Percentiles rank a stretch among this genome's conserved stretches.
Conservation (phyloP, 2,329 filamentous ascomycete species). For the Venturia oleaginea region DNA sequence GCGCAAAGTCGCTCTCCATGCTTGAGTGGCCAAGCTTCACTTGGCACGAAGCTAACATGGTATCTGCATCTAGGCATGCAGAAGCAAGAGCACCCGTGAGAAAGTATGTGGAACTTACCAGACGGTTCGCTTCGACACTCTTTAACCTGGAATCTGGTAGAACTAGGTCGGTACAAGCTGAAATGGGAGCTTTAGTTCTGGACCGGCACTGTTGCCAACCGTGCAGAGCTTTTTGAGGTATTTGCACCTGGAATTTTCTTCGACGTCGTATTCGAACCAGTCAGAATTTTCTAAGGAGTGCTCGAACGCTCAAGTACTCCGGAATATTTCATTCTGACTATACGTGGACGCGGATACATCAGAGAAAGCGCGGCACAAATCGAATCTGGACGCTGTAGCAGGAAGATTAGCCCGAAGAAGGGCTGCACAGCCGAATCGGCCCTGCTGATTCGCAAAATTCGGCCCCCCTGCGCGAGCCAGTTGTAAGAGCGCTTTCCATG, state of each 20-base stretch:
- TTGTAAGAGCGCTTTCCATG: neutral
- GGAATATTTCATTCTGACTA: no score
- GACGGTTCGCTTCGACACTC: neutral
- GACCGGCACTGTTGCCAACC: neutral
- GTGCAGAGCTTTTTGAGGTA: neutral
- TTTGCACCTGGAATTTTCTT: neutral
- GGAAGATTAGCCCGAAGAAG: neutral
- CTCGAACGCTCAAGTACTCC: neutral
- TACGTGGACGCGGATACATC: no score
- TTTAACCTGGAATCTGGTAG: neutral
- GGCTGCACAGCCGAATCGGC: neutral
- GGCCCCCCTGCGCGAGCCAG: neutral
- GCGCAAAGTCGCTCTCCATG: neutral
- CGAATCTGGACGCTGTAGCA: neutral
- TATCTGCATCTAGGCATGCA: neutral
- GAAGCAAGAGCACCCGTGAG: neutral
- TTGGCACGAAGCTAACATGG: neutral
- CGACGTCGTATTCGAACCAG: no score
- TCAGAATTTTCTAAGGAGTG: no score
- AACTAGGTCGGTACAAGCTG: neutral
- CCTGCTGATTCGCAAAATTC: neutral
- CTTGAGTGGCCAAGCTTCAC: neutral
- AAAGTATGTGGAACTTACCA: neutral
- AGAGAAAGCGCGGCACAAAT: no score
- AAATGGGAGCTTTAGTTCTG: no score